These are phyloP conservation scores for Penicillium sp. DNA, from an alignment of 2,329 filamentous ascomycete species.

Conservation along the genomic window DNA sequence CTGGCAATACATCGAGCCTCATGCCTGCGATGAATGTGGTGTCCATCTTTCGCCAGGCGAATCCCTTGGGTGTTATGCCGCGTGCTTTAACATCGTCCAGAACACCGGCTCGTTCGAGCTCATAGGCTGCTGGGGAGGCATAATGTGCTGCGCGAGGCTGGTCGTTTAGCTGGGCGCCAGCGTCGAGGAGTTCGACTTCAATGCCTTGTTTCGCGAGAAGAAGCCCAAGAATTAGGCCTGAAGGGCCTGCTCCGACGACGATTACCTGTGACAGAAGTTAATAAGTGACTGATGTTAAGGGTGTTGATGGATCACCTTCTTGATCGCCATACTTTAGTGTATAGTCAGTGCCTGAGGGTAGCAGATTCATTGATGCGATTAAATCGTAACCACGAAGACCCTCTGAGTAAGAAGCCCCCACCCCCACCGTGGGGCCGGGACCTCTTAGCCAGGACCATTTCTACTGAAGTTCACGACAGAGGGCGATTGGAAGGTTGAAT, in stretches of 20 bases:
- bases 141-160: conserved; percentile 64
- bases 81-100: conserved; percentile 50
- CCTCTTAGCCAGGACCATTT: neutral
- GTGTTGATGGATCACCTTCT: conserved; percentile 7
- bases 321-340: conserved; percentile 12
- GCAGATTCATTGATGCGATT: neutral
- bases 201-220: conserved; percentile 33
- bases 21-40: conserved; percentile 35
- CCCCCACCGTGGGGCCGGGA: conserved; percentile 11
- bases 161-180: conserved; percentile 53
- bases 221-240: conserved; percentile 31
- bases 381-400: neutral
- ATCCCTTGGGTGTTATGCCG: conserved; percentile 43
- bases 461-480: neutral
- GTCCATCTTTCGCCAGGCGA: conserved; percentile 48
- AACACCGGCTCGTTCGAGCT: conserved; percentile 59
- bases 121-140: conserved; percentile 56
- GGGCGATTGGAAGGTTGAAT: neutral
- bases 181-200: conserved; percentile 49
- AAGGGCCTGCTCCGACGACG: conserved; percentile 35
- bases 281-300: neutral
- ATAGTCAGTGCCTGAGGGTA: neutral
- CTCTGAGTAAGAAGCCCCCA: neutral
- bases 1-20: conserved; percentile 22
- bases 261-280: conserved; percentile 17